Evolutionary conservation across 805 yeast species (phyloP).

Genomic region (Saturnispora quitensis): DNA sequence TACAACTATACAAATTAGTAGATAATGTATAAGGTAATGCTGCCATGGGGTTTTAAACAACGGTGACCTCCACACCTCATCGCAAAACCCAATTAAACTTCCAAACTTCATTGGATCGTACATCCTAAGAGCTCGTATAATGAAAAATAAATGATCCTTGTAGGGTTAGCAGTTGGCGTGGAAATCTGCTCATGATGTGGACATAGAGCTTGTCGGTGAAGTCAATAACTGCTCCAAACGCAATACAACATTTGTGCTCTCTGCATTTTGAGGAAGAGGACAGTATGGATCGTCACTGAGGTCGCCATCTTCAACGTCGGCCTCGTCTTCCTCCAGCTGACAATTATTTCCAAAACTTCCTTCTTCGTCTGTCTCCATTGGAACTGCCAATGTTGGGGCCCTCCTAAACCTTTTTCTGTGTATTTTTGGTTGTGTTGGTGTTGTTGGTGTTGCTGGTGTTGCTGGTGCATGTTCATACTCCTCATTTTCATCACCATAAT

Average conservation of each 20-base stretch:
- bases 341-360: constrained; percentile 16
- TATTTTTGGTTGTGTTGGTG: constrained; percentile 2
- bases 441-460: background rate
- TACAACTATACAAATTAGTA: background rate
- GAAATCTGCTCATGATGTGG: background rate
- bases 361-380: constrained; percentile 13
- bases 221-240: background rate
- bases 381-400: constrained; percentile 10
- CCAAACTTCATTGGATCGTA: background rate
- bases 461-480: constrained; percentile 2
- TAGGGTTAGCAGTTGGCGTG: background rate
- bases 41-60: constrained; percentile 4
- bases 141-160: background rate
- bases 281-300: background rate
- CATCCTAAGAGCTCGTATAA: background rate
- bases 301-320: constrained; percentile 2
- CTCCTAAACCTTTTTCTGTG: constrained; percentile 10
- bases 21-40: constrained; percentile 2
- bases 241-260: background rate
- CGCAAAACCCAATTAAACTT: background rate
- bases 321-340: constrained; percentile 23
- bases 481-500: background rate
- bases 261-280: background rate
- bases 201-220: background rate
- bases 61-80: background rate